Percentiles rank a stretch among this genome's conserved stretches.
Evolutionary conservation across 2,329 filamentous ascomycete genomes (phyloP).

Genomic region (Scedosporium dehoogii): DNA sequence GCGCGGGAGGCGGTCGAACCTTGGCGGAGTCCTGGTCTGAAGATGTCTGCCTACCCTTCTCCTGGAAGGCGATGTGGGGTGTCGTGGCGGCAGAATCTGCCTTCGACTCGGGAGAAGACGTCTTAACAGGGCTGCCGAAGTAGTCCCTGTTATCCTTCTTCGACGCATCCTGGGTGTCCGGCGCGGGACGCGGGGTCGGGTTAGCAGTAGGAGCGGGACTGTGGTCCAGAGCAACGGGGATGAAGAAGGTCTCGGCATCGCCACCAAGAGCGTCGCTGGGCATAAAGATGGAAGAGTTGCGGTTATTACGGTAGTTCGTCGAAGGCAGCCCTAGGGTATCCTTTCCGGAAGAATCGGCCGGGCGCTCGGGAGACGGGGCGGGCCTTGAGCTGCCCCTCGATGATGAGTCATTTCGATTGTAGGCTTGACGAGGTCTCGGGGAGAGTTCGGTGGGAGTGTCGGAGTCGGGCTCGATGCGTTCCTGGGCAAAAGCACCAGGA

Average conservation of each 20-base stretch:
- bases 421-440: constrained; percentile 45
- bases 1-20: constrained; percentile 35
- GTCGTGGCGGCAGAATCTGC: constrained; percentile 39
- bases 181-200: constrained; percentile 42
- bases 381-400: constrained; percentile 31
- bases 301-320: constrained; percentile 70
- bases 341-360: constrained; percentile 26
- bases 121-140: constrained; percentile 37
- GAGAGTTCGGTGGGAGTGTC: constrained; percentile 63
- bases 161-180: constrained; percentile 35
- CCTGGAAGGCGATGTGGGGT: constrained; percentile 87
- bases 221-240: constrained; percentile 65
- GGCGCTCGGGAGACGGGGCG: constrained; percentile 44
- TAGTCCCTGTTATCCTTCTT: constrained; percentile 48
- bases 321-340: constrained; percentile 58
- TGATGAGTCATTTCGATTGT: constrained; percentile 38
- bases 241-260: constrained; percentile 62
- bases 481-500: constrained; percentile 50
- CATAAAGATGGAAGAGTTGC: constrained; percentile 57
- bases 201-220: constrained; percentile 45
- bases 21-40: constrained; percentile 46
- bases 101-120: constrained; percentile 30
- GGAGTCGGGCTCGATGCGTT: constrained; percentile 50
- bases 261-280: constrained; percentile 34
- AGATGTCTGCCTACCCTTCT: constrained; percentile 51